Evolutionary conservation across 352 stramenopile genomes (phyloP).

Genomic region (Pythium inflatum): DNA sequence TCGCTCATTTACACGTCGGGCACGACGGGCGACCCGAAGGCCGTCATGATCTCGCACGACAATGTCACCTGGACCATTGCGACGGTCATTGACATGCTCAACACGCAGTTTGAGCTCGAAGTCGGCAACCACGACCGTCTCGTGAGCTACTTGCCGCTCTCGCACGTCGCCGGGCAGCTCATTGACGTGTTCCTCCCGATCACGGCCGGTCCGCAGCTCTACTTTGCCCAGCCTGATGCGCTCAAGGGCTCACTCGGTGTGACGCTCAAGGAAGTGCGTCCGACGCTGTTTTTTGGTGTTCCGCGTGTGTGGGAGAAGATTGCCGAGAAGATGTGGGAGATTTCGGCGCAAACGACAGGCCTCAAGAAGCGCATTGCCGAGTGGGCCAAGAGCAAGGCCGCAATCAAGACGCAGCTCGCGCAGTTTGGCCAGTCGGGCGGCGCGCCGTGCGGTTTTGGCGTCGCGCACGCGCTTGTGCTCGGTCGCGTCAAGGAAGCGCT

Average conservation of each 20-base stretch:
- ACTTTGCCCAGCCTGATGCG: constrained; percentile 90
- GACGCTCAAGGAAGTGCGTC: constrained; percentile 86
- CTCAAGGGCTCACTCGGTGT: constrained; percentile 86
- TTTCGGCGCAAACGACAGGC: constrained; percentile 82
- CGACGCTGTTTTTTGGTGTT: constrained; percentile 91
- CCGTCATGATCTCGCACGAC: constrained; percentile 96
- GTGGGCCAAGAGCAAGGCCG: constrained; percentile 89
- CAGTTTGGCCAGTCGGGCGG: constrained; percentile 89
- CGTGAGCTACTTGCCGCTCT: constrained; percentile 90
- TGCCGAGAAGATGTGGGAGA: constrained; percentile 89
- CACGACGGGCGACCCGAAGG: constrained; percentile 95
- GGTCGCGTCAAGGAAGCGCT: constrained; percentile 89
- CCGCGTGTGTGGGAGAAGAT: constrained; percentile 94
- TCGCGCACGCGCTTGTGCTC: constrained; percentile 89
- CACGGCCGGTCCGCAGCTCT: constrained; percentile 67
- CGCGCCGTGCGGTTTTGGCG: constrained; percentile 85
- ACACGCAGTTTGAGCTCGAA: constrained; percentile 57
- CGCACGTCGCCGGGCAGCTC: constrained; percentile 87
- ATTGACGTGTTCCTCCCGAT: constrained; percentile 88
- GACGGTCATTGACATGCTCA: constrained; percentile 65
- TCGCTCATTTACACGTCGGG: constrained; percentile 96
- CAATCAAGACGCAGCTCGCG: constrained; percentile 73
- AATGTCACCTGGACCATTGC: constrained; percentile 90
- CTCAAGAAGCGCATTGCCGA: constrained; percentile 92
- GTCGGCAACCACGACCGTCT: constrained; percentile 74